Evolutionary conservation across 2,329 filamentous ascomycete species (phyloP).

Genomic region (Esteya vermicola): DNA sequence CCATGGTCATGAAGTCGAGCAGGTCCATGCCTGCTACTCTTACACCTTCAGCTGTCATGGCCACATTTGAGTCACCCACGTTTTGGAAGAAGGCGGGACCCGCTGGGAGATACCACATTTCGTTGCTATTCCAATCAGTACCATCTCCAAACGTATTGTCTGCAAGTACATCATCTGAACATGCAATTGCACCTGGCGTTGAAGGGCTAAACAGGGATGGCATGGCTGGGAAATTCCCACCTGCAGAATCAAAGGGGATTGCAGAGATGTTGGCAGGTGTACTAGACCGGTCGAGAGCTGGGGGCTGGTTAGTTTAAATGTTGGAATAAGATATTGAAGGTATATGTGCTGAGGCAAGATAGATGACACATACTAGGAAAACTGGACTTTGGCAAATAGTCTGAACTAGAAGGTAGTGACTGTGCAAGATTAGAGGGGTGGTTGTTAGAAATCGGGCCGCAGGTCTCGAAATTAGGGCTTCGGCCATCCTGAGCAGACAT

Average conservation of each 20-base stretch:
- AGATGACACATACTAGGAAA: neutral
- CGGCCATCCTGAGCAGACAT: neutral
- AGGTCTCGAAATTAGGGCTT: neutral
- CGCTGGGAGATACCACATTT: constrained; percentile 54
- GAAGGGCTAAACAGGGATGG: constrained; percentile 30
- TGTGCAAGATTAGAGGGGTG: too few relatives aligned
- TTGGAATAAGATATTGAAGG: neutral
- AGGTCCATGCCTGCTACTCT: constrained; percentile 53
- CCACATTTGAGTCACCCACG: constrained; percentile 44
- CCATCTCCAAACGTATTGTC: constrained; percentile 29
- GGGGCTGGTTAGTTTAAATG: neutral
- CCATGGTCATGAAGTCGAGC: constrained; percentile 55
- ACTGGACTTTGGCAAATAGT: neutral
- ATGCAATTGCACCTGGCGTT: constrained; percentile 24
- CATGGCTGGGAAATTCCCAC: constrained; percentile 39
- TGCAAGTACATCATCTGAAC: constrained; percentile 14
- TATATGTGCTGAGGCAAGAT: neutral
- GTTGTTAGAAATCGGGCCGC: neutral
- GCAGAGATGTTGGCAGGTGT: constrained; percentile 43
- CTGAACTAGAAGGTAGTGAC: too few relatives aligned
- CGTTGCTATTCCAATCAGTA: constrained; percentile 39
- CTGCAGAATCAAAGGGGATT: constrained; percentile 45
- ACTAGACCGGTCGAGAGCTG: constrained; percentile 21
- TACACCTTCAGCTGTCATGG: constrained; percentile 53
- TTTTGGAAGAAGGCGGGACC: constrained; percentile 53